Evolutionary conservation across 2,329 filamentous ascomycete genomes (phyloP).

Genomic region (Stagonosporopsis chrysanthemi): DNA sequence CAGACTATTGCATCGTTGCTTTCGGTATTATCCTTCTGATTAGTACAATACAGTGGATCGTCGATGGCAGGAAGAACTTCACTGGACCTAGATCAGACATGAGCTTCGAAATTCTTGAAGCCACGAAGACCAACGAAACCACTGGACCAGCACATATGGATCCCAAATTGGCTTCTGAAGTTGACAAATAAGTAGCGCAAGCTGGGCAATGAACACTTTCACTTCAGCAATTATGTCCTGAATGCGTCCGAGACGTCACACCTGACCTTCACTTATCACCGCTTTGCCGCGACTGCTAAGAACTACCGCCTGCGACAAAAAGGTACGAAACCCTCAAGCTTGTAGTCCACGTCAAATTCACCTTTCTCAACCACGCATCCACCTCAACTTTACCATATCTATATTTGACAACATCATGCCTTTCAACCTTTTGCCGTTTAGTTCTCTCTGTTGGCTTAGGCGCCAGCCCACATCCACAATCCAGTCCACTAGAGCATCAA

Average conservation of each 20-base stretch:
- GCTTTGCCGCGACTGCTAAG: too few species aligned
- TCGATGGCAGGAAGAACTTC: conserved; percentile 69
- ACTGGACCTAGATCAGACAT: conserved; percentile 55
- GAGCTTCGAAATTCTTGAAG: conserved; percentile 53
- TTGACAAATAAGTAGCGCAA: conserved; percentile 2
- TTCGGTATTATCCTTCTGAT: conserved; percentile 66
- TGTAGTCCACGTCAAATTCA: too few species aligned
- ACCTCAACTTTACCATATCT: too few species aligned
- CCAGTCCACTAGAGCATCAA: too few species aligned
- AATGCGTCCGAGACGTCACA: background rate
- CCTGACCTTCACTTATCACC: background rate
- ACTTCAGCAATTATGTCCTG: background rate
- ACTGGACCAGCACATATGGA: conserved; percentile 66
- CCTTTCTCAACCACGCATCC: too few species aligned
- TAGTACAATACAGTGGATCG: conserved; percentile 65
- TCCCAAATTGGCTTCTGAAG: conserved; percentile 3
- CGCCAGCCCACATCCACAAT: too few species aligned
- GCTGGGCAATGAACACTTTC: background rate
- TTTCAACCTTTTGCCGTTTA: too few species aligned
- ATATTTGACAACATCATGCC: too few species aligned
- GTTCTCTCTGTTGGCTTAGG: too few species aligned
- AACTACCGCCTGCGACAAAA: too few species aligned
- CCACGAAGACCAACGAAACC: conserved; percentile 35
- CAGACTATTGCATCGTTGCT: conserved; percentile 62
- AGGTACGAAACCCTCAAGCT: too few species aligned